A percentile compares a stretch with the other conserved stretches of the same genome.
phyloP scores from a whole-genome alignment of 768 basidiomycete species.

The Hydnomerulius pinastri region DNA sequence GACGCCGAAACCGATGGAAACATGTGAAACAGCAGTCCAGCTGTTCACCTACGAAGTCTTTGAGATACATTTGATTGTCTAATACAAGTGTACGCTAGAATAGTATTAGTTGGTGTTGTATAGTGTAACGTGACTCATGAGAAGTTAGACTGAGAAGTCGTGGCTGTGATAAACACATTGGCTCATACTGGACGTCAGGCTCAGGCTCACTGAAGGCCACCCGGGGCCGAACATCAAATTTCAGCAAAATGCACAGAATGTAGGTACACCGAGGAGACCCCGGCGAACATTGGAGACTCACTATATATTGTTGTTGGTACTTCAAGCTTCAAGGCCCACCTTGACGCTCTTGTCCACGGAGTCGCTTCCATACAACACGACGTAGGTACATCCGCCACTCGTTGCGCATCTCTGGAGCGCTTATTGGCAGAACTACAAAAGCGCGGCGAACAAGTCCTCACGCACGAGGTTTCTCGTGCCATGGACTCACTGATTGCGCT shows the following conservation, averaged over 20 bases:
- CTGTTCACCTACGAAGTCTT: constrained; percentile 7
- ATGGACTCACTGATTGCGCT: background rate
- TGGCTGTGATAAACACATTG: too few species aligned
- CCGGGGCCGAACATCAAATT: too few species aligned
- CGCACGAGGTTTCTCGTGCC: background rate
- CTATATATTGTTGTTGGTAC: background rate
- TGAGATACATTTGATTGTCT: constrained; percentile 13
- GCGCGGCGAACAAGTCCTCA: background rate
- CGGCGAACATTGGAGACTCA: background rate
- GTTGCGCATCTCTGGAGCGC: background rate
- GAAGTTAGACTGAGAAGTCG: too few species aligned
- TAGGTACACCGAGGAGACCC: background rate
- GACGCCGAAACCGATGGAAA: constrained; percentile 5
- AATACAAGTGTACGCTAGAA: constrained; percentile 22
- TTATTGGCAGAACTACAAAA: background rate
- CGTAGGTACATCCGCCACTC: background rate
- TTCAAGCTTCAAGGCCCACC: background rate
- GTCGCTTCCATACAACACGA: background rate
- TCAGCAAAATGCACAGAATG: background rate
- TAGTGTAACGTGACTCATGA: constrained; percentile 15
- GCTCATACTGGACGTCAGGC: background rate
- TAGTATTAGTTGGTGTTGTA: constrained; percentile 11
- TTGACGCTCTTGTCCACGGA: background rate
- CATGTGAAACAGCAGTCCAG: constrained; percentile 17
- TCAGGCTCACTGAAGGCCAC: constrained; percentile 24